A percentile compares a stretch with the other conserved stretches of the same genome.
phyloP scores from a whole-genome alignment of 2,329 filamentous ascomycete genomes.

The Trichoderma afroharzianum region DNA sequence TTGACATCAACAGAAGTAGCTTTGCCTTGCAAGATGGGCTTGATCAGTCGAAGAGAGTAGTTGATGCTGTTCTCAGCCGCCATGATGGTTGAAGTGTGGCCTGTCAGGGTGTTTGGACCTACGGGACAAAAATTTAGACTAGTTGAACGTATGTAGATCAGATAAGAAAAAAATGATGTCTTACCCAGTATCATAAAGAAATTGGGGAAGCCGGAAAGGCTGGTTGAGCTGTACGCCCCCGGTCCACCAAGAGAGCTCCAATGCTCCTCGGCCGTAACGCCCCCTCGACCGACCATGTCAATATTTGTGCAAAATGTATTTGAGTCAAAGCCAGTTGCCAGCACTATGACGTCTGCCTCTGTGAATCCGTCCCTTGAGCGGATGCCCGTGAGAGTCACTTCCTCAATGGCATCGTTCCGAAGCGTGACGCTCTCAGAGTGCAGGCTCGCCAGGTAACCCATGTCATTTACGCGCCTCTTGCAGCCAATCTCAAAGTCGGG shows the following conservation, averaged over 20 bases:
- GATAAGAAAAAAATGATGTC: neutral
- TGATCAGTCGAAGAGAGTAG: constrained; percentile 56
- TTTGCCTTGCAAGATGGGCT: constrained; percentile 38
- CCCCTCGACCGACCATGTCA: constrained; percentile 48
- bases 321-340: constrained; percentile 60
- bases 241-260: constrained; percentile 59
- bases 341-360: constrained; percentile 56
- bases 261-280: constrained; percentile 48
- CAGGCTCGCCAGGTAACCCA: constrained; percentile 51
- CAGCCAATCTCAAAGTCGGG: constrained; percentile 61
- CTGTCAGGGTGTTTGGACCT: constrained; percentile 60
- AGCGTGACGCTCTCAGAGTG: constrained; percentile 44
- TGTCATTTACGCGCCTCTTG: constrained; percentile 60
- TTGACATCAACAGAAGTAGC: constrained; percentile 32
- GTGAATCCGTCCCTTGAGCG: constrained; percentile 37
- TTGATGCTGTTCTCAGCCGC: constrained; percentile 60
- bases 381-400: constrained; percentile 42
- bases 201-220: constrained; percentile 60
- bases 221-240: constrained; percentile 57
- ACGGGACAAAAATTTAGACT: neutral
- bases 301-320: constrained; percentile 52
- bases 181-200: constrained; percentile 58
- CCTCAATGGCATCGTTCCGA: constrained; percentile 47
- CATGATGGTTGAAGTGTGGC: constrained; percentile 58
- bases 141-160: neutral